Conservation (phyloP, 148 eudicot species). For the Rhododendron williamsianum region DNA sequence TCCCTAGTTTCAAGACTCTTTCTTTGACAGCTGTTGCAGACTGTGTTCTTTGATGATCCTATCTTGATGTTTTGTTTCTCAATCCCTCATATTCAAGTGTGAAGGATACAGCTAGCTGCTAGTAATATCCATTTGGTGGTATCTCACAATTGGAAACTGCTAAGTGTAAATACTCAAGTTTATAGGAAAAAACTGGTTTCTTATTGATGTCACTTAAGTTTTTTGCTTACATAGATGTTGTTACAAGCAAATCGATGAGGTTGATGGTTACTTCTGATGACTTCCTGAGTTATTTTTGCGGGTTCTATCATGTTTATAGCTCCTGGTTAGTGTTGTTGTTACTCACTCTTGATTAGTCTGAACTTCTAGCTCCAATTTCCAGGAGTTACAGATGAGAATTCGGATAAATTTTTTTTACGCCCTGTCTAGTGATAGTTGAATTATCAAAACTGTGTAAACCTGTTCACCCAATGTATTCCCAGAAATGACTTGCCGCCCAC, state of each 20-base stretch:
- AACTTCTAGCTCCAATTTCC: neutral
- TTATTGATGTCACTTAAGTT: neutral
- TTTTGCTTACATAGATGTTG: neutral
- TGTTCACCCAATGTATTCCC: neutral
- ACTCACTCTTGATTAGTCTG: neutral
- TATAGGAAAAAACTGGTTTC: neutral
- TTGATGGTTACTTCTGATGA: neutral
- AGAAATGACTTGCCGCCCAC: neutral
- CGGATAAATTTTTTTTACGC: neutral
- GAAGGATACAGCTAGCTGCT: neutral
- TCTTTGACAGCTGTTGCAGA: neutral
- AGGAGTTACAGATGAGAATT: neutral
- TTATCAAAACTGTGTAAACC: neutral
- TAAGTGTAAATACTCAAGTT: neutral
- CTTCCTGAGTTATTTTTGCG: neutral
- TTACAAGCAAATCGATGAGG: neutral
- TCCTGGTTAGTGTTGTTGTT: neutral
- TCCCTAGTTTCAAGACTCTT: neutral
- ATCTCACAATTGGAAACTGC: neutral
- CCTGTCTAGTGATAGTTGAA: neutral
- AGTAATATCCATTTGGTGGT: neutral
- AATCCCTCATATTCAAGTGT: neutral
- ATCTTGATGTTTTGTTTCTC: neutral
- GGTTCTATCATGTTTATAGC: neutral
- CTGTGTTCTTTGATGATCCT: neutral